phyloP scores from a whole-genome alignment of 768 basidiomycete species.

The Pleurotus eryngii region DNA sequence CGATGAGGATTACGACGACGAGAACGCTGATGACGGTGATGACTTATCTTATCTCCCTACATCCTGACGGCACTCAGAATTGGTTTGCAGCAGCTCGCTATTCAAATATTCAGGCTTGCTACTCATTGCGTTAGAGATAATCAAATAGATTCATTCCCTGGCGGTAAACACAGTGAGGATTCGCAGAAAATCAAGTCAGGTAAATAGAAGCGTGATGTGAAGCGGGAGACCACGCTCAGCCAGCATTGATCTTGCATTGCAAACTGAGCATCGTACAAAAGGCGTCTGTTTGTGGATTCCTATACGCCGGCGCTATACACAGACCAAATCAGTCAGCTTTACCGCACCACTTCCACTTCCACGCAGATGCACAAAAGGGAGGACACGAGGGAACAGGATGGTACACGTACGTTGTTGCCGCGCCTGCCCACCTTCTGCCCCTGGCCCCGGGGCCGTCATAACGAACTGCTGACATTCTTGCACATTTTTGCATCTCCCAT shows the following conservation, averaged over 20 bases:
- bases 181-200: no score
- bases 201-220: no score
- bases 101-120: no score
- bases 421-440: conserved; percentile 30
- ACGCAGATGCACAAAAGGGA: neutral
- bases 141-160: no score
- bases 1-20: no score
- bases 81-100: no score
- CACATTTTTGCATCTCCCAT: conserved; percentile 34
- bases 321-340: neutral
- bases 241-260: conserved; percentile 55
- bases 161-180: no score
- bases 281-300: conserved; percentile 87
- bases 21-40: no score
- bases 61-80: no score
- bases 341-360: neutral
- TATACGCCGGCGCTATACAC: conserved; percentile 65
- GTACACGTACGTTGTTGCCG: conserved; percentile 31
- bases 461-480: conserved; percentile 63
- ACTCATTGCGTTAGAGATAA: no score
- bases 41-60: no score
- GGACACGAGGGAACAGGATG: conserved; percentile 13
- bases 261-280: conserved; percentile 80
- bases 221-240: neutral
- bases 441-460: conserved; percentile 59